Percentiles rank a stretch among this genome's conserved stretches.
Conservation (phyloP, 2,329 filamentous ascomycete species). For the Fusarium vanettenii region DNA sequence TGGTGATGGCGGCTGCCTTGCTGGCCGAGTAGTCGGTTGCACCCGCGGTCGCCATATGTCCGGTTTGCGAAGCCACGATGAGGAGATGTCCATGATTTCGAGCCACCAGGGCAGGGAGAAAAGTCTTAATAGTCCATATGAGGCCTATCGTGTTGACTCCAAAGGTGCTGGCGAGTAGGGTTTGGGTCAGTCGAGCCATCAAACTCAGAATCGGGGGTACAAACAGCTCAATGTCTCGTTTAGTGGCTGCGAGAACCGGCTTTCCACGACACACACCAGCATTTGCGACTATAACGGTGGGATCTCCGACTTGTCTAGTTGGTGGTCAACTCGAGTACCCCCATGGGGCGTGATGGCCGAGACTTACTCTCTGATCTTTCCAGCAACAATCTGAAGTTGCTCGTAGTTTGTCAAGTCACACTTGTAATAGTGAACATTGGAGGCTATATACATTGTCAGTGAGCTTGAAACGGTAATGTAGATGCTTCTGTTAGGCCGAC, state of each 20-base stretch:
- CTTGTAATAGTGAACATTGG: constrained; percentile 62
- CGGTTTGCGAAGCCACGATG: constrained; percentile 66
- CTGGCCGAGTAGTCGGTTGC: constrained; percentile 70
- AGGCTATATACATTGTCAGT: background rate
- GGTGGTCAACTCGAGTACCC: background rate
- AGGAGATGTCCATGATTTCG: constrained; percentile 71
- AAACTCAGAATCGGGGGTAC: background rate
- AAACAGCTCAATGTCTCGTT: constrained; percentile 54
- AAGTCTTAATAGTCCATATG: constrained; percentile 66
- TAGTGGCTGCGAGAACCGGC: constrained; percentile 60
- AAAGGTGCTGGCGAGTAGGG: constrained; percentile 48
- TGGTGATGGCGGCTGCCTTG: constrained; percentile 68
- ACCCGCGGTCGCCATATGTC: constrained; percentile 63
- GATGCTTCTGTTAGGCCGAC: background rate
- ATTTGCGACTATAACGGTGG: constrained; percentile 67
- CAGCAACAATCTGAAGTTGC: constrained; percentile 56
- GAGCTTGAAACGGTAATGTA: rapidly evolving
- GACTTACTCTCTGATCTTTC: constrained; percentile 47
- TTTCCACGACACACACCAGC: constrained; percentile 65
- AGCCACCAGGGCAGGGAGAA: constrained; percentile 65
- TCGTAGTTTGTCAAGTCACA: constrained; percentile 65
- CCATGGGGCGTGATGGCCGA: background rate
- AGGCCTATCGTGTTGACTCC: constrained; percentile 69
- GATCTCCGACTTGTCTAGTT: constrained; percentile 59
- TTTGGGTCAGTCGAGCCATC: background rate